Percentiles rank a stretch among this genome's conserved stretches.
These are phyloP conservation scores for Hyaloscypha finlandica DNA, from an alignment of 495 filamentous ascomycete genomes.

Conservation along the genomic window DNA sequence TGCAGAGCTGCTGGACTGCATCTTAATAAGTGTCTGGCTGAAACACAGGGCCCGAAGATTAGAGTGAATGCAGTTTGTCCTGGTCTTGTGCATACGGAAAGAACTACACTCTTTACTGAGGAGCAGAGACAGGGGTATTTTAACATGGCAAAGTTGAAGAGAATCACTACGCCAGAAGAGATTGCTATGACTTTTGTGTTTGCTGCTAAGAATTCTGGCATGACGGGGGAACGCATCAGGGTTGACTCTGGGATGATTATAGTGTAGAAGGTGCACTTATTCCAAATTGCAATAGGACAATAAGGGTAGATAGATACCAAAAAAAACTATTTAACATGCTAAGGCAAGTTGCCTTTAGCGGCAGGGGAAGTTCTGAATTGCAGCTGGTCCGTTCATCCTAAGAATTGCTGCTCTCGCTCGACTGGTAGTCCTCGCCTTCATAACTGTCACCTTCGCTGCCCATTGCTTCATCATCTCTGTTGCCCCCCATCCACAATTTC, in stretches of 20 bases:
- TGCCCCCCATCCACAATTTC: no score
- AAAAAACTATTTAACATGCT: no score
- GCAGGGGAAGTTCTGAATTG: no score
- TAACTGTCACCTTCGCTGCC: no score
- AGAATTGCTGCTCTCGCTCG: no score
- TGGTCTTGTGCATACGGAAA: slow-evolving; percentile 69
- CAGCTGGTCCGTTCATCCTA: no score
- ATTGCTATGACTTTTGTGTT: not conserved
- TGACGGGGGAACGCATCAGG: not conserved
- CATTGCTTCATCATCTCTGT: no score
- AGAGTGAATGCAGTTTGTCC: slow-evolving; percentile 66
- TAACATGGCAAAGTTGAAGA: not conserved
- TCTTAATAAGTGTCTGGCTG: slow-evolving; percentile 67
- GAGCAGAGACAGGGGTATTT: not conserved
- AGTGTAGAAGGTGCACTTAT: not conserved
- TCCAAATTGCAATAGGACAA: no score
- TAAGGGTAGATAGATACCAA: no score
- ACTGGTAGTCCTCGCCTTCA: no score
- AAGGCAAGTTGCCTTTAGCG: no score
- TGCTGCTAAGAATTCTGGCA: not conserved
- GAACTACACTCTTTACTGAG: slow-evolving; percentile 35
- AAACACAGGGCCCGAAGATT: slow-evolving; percentile 61
- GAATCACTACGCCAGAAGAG: not conserved
- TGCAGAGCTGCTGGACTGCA: slow-evolving; percentile 64
- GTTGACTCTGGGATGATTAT: not conserved